Evolutionary conservation across 1,139 yeast genomes (phyloP), one percentile per base, ranked within the genome.

Genomic region (Suhomyces kunorum): DNA sequence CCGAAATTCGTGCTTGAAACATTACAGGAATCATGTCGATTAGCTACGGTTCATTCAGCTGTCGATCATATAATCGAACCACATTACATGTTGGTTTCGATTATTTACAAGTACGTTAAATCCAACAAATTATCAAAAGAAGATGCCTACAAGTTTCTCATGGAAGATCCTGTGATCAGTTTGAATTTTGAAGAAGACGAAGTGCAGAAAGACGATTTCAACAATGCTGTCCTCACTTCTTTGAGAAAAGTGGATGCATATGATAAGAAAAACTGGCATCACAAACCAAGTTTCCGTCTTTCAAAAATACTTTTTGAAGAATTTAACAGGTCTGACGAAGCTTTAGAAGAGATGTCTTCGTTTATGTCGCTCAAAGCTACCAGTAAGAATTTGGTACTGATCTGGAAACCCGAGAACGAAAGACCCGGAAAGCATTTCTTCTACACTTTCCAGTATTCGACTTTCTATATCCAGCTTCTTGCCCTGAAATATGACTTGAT

Each of bases 321-420:
- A 8, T 71, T 79, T 29, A 59, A 68, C 1, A 80, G 86, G 40
- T 53, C 65, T 6, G 62, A 63, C 1, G 71, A 64, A 1, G 95
- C 97, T 0, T 68, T 74, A 38, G 76, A 76, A 11, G 87, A 83
- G 47, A 78, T 92, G 78, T 66, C 77, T 2, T 58, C 71, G 1
- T 68, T 87, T 20, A 76, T 90, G 39, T 75, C 86, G 4, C 60
- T 87, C 37, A 87, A 83, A 49, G 72, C 88, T 7, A 76, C 80
- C 3, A 79, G 81, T 40, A 87, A 90, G 53, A 78, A 83, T 6
- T 72, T 94, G 31, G 80, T 90, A 0, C 86, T 79, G 55, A 87
- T 92, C 40, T 92, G 98, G 98, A 88, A 88, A 53, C 95, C 97
- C 0, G 96, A 89, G 36, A 63, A 72, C 50, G 98, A 94, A 61